Evolutionary conservation across 495 filamentous ascomycete genomes (phyloP).

Genomic region (Hyaloscypha variabilis): DNA sequence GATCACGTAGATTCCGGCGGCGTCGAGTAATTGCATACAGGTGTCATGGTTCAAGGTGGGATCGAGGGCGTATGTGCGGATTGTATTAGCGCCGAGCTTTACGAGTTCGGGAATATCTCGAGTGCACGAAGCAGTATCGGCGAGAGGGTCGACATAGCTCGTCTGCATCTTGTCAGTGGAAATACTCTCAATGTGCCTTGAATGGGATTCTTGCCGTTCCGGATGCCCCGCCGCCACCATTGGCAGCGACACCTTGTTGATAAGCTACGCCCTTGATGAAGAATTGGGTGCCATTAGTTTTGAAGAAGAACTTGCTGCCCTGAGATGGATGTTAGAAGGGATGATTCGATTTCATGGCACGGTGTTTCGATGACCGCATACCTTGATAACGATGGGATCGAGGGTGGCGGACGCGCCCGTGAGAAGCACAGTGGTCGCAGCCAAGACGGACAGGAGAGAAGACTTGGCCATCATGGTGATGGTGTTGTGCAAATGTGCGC

Average conservation of each 20-base stretch:
- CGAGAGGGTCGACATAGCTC: constrained; percentile 54
- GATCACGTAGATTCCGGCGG: constrained; percentile 76
- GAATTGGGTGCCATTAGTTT: constrained; percentile 69
- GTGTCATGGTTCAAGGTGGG: constrained; percentile 59
- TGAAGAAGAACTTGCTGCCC: constrained; percentile 65
- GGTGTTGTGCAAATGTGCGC: neutral
- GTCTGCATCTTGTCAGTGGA: constrained; percentile 24
- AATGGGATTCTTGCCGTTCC: neutral
- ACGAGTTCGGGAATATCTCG: constrained; percentile 65
- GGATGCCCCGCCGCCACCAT: constrained; percentile 1
- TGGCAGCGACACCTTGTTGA: constrained; percentile 43
- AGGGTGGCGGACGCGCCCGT: constrained; percentile 39
- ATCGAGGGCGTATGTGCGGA: constrained; percentile 63
- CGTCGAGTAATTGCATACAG: constrained; percentile 68
- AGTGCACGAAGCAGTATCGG: constrained; percentile 54
- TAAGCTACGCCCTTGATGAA: constrained; percentile 71
- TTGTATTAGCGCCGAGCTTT: constrained; percentile 66
- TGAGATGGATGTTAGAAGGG: constrained; percentile 8
- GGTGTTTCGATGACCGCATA: constrained; percentile 20
- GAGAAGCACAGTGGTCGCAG: constrained; percentile 15
- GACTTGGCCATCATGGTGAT: constrained; percentile 13
- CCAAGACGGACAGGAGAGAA: constrained; percentile 14
- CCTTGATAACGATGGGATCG: constrained; percentile 42
- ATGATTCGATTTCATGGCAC: neutral
- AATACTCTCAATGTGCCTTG: neutral